phyloP scores from a whole-genome alignment of 805 yeast species.

The Metschnikowia proteae region DNA sequence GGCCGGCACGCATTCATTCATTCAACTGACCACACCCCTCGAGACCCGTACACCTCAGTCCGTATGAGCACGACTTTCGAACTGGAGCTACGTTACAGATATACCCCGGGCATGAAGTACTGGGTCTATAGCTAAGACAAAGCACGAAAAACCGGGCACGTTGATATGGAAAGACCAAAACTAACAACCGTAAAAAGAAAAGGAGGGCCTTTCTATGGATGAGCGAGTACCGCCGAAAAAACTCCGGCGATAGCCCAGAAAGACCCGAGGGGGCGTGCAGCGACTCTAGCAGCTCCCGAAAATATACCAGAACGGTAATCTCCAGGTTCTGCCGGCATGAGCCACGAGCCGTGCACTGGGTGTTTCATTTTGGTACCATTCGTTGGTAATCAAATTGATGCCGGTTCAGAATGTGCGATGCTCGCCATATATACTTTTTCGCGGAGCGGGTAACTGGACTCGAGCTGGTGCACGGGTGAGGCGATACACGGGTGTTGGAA shows the following conservation, averaged over 20 bases:
- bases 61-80: background rate
- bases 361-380: slow-evolving; percentile 29
- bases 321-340: slow-evolving; percentile 14
- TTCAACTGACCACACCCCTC: too few species aligned
- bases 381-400: slow-evolving; percentile 28
- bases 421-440: slow-evolving; percentile 2
- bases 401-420: background rate
- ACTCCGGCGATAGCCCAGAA: slow-evolving; percentile 16
- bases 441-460: slow-evolving; percentile 17
- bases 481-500: background rate
- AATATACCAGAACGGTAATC: slow-evolving; percentile 24
- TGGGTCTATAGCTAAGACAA: slow-evolving; percentile 35
- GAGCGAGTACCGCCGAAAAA: slow-evolving; percentile 15
- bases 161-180: slow-evolving; percentile 37
- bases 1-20: too few species aligned
- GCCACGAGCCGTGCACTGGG: slow-evolving; percentile 26
- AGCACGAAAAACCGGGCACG: slow-evolving; percentile 46
- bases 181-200: slow-evolving; percentile 31
- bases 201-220: slow-evolving; percentile 12
- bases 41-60: too few species aligned
- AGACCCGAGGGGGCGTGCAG: slow-evolving; percentile 13
- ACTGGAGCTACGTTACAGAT: slow-evolving; percentile 11
- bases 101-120: slow-evolving; percentile 52
- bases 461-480: background rate
- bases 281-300: slow-evolving; percentile 17